phyloP scores from a whole-genome alignment of 768 basidiomycete genomes.

The Floccularia luteovirens region DNA sequence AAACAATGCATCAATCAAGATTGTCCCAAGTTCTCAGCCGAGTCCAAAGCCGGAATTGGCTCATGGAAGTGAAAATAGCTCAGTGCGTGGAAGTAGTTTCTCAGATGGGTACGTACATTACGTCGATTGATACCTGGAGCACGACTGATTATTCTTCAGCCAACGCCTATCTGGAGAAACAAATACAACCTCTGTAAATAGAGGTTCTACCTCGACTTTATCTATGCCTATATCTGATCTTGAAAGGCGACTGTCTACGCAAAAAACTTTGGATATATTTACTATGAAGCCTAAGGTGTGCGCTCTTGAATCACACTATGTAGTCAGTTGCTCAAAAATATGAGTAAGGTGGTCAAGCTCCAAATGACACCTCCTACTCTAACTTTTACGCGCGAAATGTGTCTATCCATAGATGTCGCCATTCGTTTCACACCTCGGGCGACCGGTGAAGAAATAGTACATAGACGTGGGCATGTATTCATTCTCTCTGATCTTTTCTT shows the following conservation, averaged over 20 bases:
- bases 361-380: slow-evolving; percentile 83
- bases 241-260: slow-evolving; percentile 71
- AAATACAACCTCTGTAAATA: slow-evolving; percentile 42
- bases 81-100: slow-evolving; percentile 41
- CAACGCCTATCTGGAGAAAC: slow-evolving; percentile 58
- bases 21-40: slow-evolving; percentile 11
- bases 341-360: slow-evolving; percentile 69
- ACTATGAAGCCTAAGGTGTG: slow-evolving; percentile 88
- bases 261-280: slow-evolving; percentile 85
- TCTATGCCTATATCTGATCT: slow-evolving; percentile 65
- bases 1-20: slow-evolving; percentile 16
- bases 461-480: slow-evolving; percentile 74
- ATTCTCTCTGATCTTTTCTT: slow-evolving; percentile 91
- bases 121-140: slow-evolving; percentile 1
- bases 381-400: slow-evolving; percentile 70
- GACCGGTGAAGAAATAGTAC: slow-evolving; percentile 69
- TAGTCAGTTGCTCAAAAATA: not conserved
- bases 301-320: not conserved
- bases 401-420: slow-evolving; percentile 61
- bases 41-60: slow-evolving; percentile 17
- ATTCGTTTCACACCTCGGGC: slow-evolving; percentile 74
- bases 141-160: slow-evolving; percentile 21
- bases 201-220: slow-evolving; percentile 42
- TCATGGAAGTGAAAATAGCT: slow-evolving; percentile 40
- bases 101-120: slow-evolving; percentile 45